These are phyloP conservation scores for Aspergillus pseudoviridinutans DNA, from an alignment of 2,329 filamentous ascomycete species.

Conservation along the genomic window DNA sequence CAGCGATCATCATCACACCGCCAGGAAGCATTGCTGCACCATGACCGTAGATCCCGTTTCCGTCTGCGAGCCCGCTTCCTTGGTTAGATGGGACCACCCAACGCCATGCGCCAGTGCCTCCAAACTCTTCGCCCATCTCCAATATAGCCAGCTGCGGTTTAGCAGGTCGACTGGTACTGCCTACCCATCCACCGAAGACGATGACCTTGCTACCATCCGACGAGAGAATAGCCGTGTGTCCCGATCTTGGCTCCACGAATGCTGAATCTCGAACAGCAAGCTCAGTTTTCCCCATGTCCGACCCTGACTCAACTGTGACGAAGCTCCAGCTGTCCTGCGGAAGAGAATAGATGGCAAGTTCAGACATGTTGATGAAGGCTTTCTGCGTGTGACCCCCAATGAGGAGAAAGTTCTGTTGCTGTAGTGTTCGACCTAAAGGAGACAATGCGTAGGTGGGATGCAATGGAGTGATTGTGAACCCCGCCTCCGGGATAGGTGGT, in stretches of 20 bases:
- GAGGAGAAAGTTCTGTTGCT: conserved; percentile 74
- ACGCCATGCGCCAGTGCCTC: conserved; percentile 44
- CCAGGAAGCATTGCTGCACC: conserved; percentile 59
- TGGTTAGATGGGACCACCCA: conserved; percentile 40
- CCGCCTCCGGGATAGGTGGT: conserved; percentile 74
- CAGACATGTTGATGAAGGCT: conserved; percentile 93
- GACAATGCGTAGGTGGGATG: conserved; percentile 66
- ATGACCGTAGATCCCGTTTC: conserved; percentile 57
- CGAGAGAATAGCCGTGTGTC: conserved; percentile 78
- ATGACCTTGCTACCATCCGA: conserved; percentile 74
- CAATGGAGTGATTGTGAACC: conserved; percentile 76
- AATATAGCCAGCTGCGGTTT: conserved; percentile 77
- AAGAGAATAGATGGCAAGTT: conserved; percentile 78
- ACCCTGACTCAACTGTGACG: conserved; percentile 56
- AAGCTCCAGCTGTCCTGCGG: conserved; percentile 87
- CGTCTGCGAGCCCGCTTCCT: conserved; percentile 39
- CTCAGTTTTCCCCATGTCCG: conserved; percentile 47
- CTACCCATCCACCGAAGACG: conserved; percentile 89
- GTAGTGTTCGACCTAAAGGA: conserved; percentile 58
- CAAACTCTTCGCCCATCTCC: conserved; percentile 70
- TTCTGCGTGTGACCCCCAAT: conserved; percentile 78
- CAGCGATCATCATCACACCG: conserved; percentile 58
- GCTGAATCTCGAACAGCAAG: conserved; percentile 49
- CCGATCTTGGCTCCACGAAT: conserved; percentile 73
- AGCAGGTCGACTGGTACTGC: conserved; percentile 70